These are phyloP conservation scores for Fragilaria crotonensis DNA, from an alignment of 108 stramenopile species.

Conservation along the genomic window DNA sequence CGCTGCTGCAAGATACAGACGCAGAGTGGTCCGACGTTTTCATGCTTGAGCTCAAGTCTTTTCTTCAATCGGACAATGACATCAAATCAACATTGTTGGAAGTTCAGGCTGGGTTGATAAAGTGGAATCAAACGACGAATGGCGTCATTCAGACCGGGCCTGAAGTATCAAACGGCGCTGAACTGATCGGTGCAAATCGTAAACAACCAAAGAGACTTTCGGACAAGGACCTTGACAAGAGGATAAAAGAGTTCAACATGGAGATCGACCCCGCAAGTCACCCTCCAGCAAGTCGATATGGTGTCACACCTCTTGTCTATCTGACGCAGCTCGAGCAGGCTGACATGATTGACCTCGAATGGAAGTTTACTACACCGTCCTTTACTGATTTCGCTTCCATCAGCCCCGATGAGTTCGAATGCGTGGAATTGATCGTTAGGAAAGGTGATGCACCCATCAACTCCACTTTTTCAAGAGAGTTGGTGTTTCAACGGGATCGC, in stretches of 20 bases:
- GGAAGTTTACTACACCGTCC: conserved; percentile 16
- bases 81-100: background rate
- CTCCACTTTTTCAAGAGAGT: background rate
- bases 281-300: conserved; percentile 15
- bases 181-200: no score
- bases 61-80: background rate
- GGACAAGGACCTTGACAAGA: background rate
- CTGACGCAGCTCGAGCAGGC: conserved; percentile 37
- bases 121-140: no score
- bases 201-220: background rate
- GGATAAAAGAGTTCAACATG: conserved; percentile 14
- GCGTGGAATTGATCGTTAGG: background rate
- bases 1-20: no score
- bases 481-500: conserved; percentile 11
- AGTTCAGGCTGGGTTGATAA: no score
- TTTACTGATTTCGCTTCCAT: conserved; percentile 5
- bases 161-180: no score
- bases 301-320: conserved; percentile 23
- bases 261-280: background rate
- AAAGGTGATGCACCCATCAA: background rate
- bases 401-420: conserved; percentile 1
- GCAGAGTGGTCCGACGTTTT: no score
- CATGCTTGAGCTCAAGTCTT: no score
- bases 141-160: no score
- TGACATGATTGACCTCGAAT: conserved; percentile 21